These are phyloP conservation scores for Acanthamoeba royreba DNA, from an alignment of 208 protist species.

Conservation along the genomic window DNA sequence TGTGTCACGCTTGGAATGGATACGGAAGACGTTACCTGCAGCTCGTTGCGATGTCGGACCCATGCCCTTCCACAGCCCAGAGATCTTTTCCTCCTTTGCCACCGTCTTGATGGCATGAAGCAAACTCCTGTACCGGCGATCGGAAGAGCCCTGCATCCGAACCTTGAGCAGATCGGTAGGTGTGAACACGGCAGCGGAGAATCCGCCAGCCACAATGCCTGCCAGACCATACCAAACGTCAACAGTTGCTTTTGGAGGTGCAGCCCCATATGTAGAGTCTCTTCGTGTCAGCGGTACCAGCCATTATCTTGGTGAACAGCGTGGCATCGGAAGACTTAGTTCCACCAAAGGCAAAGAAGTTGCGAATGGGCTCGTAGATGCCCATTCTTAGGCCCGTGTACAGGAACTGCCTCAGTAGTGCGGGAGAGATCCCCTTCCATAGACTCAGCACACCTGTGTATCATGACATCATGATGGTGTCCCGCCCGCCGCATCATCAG, in stretches of 20 bases:
- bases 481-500: no score
- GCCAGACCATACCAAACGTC: not conserved
- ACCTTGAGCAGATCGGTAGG: slow-evolving; percentile 67
- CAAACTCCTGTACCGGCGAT: slow-evolving; percentile 17
- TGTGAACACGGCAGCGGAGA: slow-evolving; percentile 56
- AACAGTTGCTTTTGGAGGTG: no score
- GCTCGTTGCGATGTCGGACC: slow-evolving; percentile 54
- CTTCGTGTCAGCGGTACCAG: slow-evolving; percentile 28
- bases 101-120: slow-evolving; percentile 46
- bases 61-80: slow-evolving; percentile 54
- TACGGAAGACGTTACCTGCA: no score
- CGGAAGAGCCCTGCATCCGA: slow-evolving; percentile 53
- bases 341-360: slow-evolving; percentile 21
- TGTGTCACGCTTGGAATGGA: no score
- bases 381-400: slow-evolving; percentile 48
- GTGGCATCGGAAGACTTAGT: not conserved
- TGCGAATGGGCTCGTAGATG: slow-evolving; percentile 48
- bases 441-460: not conserved
- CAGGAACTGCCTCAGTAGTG: slow-evolving; percentile 47
- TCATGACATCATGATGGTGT: not conserved
- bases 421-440: slow-evolving; percentile 45
- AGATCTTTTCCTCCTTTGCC: slow-evolving; percentile 22
- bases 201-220: slow-evolving; percentile 23
- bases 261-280: no score
- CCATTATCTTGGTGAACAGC: slow-evolving; percentile 45